Conservation (phyloP, 352 stramenopile genomes). For the Peronospora belbahrii region DNA sequence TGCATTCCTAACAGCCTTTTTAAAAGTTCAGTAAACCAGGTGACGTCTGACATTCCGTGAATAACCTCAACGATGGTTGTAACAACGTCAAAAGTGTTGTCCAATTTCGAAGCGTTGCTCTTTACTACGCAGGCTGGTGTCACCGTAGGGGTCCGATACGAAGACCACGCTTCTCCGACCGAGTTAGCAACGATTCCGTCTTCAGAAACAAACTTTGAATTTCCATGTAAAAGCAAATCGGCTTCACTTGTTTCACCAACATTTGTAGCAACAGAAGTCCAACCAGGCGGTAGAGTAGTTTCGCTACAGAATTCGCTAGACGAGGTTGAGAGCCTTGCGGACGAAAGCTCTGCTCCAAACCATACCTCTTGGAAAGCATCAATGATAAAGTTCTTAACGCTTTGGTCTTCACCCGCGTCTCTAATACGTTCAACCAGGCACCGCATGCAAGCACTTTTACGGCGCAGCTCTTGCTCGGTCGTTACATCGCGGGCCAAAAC, state of each 20-base stretch:
- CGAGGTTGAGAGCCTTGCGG: slow-evolving; percentile 28
- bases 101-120: slow-evolving; percentile 48
- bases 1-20: slow-evolving; percentile 45
- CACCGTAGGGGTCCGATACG: slow-evolving; percentile 42
- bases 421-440: slow-evolving; percentile 73
- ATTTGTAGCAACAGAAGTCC: slow-evolving; percentile 22
- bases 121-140: slow-evolving; percentile 60
- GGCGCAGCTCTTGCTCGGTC: slow-evolving; percentile 30
- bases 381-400: slow-evolving; percentile 82
- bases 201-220: slow-evolving; percentile 45
- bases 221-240: neutral
- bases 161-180: slow-evolving; percentile 53
- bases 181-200: slow-evolving; percentile 43
- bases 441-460: slow-evolving; percentile 61
- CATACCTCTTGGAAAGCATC: slow-evolving; percentile 83
- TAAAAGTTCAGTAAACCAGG: slow-evolving; percentile 68
- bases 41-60: slow-evolving; percentile 55
- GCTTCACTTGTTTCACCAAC: slow-evolving; percentile 1
- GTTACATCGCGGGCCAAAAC: slow-evolving; percentile 10
- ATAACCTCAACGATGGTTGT: slow-evolving; percentile 73
- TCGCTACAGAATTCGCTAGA: slow-evolving; percentile 36
- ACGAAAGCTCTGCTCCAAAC: slow-evolving; percentile 62
- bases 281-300: slow-evolving; percentile 41
- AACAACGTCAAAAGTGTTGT: slow-evolving; percentile 52
- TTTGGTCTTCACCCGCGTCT: slow-evolving; percentile 56